Evolutionary conservation across 495 filamentous ascomycete genomes (phyloP), one percentile per base, ranked within the genome.

Genomic region (Beverwykella pulmonaria): DNA sequence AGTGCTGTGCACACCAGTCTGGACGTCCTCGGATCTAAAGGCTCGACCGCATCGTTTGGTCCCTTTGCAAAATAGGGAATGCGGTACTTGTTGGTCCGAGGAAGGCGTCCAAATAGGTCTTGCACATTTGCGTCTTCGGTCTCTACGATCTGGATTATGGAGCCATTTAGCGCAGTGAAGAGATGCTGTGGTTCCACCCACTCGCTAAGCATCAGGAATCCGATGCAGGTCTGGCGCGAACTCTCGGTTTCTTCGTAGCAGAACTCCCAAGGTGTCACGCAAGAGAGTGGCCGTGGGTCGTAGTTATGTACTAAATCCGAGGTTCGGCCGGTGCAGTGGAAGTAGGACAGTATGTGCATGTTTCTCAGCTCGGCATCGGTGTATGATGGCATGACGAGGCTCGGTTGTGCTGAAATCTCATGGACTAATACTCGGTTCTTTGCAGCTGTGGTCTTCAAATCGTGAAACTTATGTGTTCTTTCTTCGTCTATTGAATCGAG

Each of bases 341-440:
- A 92, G 67, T 93, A 93, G 0, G 91, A 90, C 72, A 91, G 84
- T 23, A 84, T 88, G 67, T 92, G 89, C 90, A 95, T 93, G 26
- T 84, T 82, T 56, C 91, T 83, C 4, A 92, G 74, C 68, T 93
- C 85, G 14, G 83, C 82, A 9, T 88, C 83, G 0, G 87, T 92
- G 41, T 86, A 80, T n/a, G 83, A 48, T 12, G 61, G 63, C 32
- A 20, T 59, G 57, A 25, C 63, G 62, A 23, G 66, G 52, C 7
- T 60, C 7, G 36, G 59, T 26, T 41, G 62, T n/a, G 41, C 50
- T 48, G 60, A 14, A 20, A 61, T 29, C 12, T 63, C 34, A 26
- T 55, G 54, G 32, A 63, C 10, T 23, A 49, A 25, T 47, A 61
- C 57, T 55, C 32, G 15, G 17, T 14, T n/a, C 26, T 46, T 30